A percentile compares a stretch with the other conserved stretches of the same genome.
These are phyloP conservation scores for Globisporangium radiosum DNA, from an alignment of 352 stramenopile species.

Conservation along the genomic window DNA sequence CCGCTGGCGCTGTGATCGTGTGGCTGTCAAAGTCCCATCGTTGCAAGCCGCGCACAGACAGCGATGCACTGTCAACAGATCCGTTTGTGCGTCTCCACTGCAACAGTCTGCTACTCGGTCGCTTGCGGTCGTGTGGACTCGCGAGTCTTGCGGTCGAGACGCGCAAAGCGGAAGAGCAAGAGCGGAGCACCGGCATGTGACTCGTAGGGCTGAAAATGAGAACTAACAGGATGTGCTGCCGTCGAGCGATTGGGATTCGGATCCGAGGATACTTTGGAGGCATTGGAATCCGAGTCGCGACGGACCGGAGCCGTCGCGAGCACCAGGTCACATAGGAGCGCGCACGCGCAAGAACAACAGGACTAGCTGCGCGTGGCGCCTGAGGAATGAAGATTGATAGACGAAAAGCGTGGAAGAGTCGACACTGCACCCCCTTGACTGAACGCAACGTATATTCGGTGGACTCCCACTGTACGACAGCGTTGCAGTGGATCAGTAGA, in stretches of 20 bases:
- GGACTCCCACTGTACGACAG: background rate
- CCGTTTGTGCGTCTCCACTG: background rate
- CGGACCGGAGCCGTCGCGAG: no score
- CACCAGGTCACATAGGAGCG: no score
- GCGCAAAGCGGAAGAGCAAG: background rate
- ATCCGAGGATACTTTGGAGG: no score
- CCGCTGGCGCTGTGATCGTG: background rate
- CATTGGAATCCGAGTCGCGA: no score
- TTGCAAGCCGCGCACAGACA: conserved; percentile 1
- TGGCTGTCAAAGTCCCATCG: conserved; percentile 16
- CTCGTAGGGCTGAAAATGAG: background rate
- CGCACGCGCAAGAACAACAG: no score
- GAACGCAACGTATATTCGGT: background rate
- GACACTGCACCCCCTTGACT: background rate
- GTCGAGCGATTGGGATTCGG: no score
- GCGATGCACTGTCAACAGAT: background rate
- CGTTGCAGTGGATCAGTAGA: background rate
- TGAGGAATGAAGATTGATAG: background rate
- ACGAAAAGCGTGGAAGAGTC: background rate
- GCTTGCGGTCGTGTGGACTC: background rate
- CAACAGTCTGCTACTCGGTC: background rate
- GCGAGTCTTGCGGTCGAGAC: background rate
- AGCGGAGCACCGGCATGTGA: background rate
- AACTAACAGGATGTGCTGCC: background rate
- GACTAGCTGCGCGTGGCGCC: no score